phyloP scores from a whole-genome alignment of 83 land plant genomes.

The Thuja plicata region DNA sequence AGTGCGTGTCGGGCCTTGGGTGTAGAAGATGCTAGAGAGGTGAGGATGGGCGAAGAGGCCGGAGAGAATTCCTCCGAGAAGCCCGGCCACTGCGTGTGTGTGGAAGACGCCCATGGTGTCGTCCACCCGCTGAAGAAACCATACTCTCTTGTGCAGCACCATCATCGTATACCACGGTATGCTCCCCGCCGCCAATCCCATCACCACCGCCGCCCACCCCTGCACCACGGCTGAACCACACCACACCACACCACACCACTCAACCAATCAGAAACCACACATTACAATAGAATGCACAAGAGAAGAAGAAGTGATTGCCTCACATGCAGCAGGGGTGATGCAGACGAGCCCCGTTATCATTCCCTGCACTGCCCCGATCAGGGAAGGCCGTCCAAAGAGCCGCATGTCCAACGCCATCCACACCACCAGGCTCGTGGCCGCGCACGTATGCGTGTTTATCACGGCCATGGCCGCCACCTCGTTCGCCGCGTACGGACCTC shows the following conservation, averaged over 20 bases:
- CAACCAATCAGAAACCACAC: no score
- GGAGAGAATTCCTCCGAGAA: constrained; percentile 39
- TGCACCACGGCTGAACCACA: constrained; percentile 20
- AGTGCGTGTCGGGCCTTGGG: no score
- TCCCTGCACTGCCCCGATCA: constrained; percentile 33
- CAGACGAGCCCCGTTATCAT: constrained; percentile 23
- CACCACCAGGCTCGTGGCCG: constrained; percentile 41
- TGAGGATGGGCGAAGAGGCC: constrained; percentile 45
- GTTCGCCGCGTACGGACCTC: constrained; percentile 39
- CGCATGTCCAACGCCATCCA: constrained; percentile 35
- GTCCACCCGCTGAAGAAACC: constrained; percentile 43
- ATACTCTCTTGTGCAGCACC: constrained; percentile 44
- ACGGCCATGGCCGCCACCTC: constrained; percentile 42
- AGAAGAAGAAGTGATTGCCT: no score
- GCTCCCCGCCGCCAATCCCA: constrained; percentile 47
- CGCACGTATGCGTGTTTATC: constrained; percentile 40
- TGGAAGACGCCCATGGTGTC: constrained; percentile 53
- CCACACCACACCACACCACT: no score
- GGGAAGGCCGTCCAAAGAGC: constrained; percentile 38
- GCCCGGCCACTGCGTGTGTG: constrained; percentile 15
- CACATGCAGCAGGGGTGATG: constrained; percentile 48
- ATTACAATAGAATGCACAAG: no score
- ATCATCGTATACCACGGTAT: constrained; percentile 67
- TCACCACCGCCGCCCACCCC: constrained; percentile 49
- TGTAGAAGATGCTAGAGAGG: constrained; percentile 1